Conservation (phyloP, 2,329 filamentous ascomycete genomes). For the Orbilia blumenaviensis region DNA sequence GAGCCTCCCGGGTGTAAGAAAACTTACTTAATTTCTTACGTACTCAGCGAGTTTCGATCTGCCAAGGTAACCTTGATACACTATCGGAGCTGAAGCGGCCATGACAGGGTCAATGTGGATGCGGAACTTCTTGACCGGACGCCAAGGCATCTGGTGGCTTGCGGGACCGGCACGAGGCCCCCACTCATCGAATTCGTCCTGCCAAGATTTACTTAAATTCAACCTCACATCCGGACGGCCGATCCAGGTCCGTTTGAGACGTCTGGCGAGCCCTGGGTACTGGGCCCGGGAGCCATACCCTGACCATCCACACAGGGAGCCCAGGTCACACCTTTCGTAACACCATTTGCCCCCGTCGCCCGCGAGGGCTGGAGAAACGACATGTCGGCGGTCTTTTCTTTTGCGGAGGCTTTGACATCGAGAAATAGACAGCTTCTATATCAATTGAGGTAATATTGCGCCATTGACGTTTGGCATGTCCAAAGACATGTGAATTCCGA, state of each 20-base stretch:
- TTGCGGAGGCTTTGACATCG: neutral
- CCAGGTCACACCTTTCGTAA: too few species aligned
- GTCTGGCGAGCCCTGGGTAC: neutral
- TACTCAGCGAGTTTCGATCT: neutral
- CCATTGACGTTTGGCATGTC: neutral
- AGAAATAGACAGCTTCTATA: neutral
- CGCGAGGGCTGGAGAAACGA: too few species aligned
- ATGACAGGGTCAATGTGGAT: neutral
- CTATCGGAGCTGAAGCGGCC: neutral
- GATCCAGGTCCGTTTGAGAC: neutral
- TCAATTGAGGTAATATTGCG: conserved; percentile 15
- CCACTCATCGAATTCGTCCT: neutral
- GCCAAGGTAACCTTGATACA: neutral
- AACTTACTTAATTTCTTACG: neutral
- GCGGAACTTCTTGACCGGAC: neutral
- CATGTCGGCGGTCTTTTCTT: too few species aligned
- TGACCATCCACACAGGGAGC: too few species aligned
- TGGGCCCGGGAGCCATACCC: neutral
- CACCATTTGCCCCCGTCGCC: too few species aligned
- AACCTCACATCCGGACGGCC: neutral
- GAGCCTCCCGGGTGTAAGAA: neutral
- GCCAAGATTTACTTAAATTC: conserved; percentile 26
- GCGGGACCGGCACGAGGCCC: conserved; percentile 11
- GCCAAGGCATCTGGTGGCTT: conserved; percentile 2
- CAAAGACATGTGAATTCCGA: conserved; percentile 13